Evolutionary conservation across 2,329 filamentous ascomycete species (phyloP).

Genomic region (Grosmannia clavigera): DNA sequence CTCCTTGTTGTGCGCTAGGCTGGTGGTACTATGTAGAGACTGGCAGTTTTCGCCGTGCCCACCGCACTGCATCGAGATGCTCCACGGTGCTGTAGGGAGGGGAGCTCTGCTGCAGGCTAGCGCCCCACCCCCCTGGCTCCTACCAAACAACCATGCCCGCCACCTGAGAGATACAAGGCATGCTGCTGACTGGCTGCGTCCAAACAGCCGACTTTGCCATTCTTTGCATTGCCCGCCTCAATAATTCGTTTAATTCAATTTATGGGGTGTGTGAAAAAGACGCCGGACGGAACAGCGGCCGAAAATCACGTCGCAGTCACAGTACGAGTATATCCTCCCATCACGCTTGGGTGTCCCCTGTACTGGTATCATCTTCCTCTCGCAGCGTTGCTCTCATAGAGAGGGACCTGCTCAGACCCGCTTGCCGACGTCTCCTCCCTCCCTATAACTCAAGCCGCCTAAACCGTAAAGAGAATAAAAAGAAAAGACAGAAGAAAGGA

Average conservation of each 20-base stretch:
- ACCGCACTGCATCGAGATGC: background rate
- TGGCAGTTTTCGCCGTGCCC: background rate
- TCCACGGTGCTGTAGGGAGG: background rate
- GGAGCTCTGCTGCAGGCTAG: background rate
- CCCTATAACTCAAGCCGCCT: background rate
- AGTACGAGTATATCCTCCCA: background rate
- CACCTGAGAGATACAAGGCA: background rate
- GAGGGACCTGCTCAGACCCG: slow-evolving; percentile 6
- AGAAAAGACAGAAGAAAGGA: background rate
- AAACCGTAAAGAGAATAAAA: slow-evolving; percentile 1
- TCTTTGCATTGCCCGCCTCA: background rate
- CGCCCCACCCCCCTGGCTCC: background rate
- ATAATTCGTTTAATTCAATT: background rate
- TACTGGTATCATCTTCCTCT: slow-evolving; percentile 5
- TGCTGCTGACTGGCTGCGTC: background rate
- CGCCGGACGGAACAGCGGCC: background rate
- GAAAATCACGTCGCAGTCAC: background rate
- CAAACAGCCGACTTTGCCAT: background rate
- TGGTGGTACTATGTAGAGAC: background rate
- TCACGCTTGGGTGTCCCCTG: background rate
- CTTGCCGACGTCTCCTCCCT: slow-evolving; percentile 5
- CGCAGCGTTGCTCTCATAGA: background rate
- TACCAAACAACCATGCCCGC: background rate
- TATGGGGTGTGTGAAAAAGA: background rate
- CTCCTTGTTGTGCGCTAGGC: slow-evolving; percentile 4